Conservation (phyloP, 805 yeast genomes). For the Candida gorgasii region DNA sequence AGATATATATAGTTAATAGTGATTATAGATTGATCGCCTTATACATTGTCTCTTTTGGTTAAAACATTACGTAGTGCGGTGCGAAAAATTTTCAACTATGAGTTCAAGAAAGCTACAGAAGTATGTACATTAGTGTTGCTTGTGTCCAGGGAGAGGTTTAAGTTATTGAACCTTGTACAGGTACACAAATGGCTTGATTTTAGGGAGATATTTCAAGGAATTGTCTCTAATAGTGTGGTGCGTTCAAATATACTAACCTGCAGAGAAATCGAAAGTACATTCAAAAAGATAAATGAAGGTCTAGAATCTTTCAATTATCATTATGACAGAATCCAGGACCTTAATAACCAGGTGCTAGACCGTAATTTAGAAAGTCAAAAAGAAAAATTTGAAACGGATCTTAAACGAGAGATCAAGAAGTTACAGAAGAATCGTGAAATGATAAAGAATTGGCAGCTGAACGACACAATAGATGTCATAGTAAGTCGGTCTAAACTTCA, state of each 20-base stretch:
- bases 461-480: conserved; percentile 29
- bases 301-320: conserved; percentile 46
- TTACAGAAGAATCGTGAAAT: conserved; percentile 48
- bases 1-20: conserved; percentile 4
- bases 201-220: no score
- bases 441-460: conserved; percentile 47
- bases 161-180: no score
- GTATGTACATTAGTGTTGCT: no score
- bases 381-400: conserved; percentile 44
- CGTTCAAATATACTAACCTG: conserved; percentile 16
- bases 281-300: conserved; percentile 47
- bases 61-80: conserved; percentile 8
- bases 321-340: conserved; percentile 43
- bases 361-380: conserved; percentile 43
- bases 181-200: no score
- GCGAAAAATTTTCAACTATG: conserved; percentile 15
- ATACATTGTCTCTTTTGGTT: no score
- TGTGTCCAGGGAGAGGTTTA: no score
- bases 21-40: conserved; percentile 6
- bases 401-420: conserved; percentile 47
- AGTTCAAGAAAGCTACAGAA: conserved; percentile 34
- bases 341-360: conserved; percentile 24
- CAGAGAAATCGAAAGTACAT: conserved; percentile 44
- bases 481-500: conserved; percentile 29
- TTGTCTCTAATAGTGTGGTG: no score